Base-by-base conservation (phyloP, 1,139 yeast genomes). In the Taphrina confusa region DNA sequence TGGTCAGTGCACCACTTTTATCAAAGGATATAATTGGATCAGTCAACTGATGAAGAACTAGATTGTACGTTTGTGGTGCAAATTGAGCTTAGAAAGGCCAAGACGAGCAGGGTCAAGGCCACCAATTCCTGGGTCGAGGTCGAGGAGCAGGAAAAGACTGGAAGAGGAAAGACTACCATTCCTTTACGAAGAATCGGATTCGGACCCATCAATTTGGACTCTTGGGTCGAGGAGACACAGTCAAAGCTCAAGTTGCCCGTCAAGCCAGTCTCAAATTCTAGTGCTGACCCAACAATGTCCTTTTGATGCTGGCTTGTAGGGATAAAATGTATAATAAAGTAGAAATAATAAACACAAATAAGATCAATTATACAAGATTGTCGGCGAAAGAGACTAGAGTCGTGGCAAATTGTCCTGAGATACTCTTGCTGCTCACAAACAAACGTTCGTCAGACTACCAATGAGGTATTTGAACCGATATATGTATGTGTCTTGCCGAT, bases 181-280 rank as follows among this genome's bases (percentile, higher is more conserved):
- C 75, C 75, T 0, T 64, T 73, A 5, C 65, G 74, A 20, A 69
- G 68, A 44, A 71, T 72, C 3, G 67, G 66, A 14, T 65, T 68
- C 20, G 76, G 74, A 1, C 69, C 71, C 0, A 33, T 72, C 16
- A 64, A 68, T 22, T 71, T 73, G 31, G 67, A 65, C 25, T 49
- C 64, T 23, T 68, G 66, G 65, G 60, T 69, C 8, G 74, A 72
- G 59, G 70, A 69, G 36, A 54, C 66, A 1, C 62, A 44, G 22
- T 56, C 62, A 4, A 66, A 65, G 59, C 62, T 52, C 11, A 68
- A 69, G 57, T 30, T 63, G 51, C 51, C 54, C 6, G 61, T 23
- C 33, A 25, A 33, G 14, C 20, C n/a, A n/a, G 18, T 8, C 42
- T 8, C 25, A 9, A 18, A 18, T 5, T 4, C 42, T 2, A 37